These are phyloP conservation scores for Salix suchowensis DNA, from an alignment of 345 rosid species.

Conservation along the genomic window DNA sequence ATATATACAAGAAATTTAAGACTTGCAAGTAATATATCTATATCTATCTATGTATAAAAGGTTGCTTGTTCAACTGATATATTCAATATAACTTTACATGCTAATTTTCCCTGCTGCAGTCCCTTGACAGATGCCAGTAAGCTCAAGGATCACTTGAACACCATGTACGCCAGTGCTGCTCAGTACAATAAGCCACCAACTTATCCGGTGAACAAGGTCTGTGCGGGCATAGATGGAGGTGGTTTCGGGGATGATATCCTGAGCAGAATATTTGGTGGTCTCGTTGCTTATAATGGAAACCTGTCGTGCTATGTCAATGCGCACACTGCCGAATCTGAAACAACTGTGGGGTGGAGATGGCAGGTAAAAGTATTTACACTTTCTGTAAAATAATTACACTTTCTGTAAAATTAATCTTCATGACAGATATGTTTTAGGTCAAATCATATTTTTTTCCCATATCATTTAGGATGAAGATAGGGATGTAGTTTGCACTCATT, in stretches of 20 bases:
- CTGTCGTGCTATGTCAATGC: slow-evolving; percentile 19
- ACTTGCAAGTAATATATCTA: slow-evolving; percentile 46
- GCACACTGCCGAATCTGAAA: slow-evolving; percentile 5
- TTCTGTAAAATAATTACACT: no score
- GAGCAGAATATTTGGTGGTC: slow-evolving; percentile 28
- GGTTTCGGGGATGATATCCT: slow-evolving; percentile 4
- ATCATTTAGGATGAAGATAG: not conserved
- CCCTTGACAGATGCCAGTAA: slow-evolving; percentile 13
- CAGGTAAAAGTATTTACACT: slow-evolving; percentile 30
- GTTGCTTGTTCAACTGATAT: not conserved
- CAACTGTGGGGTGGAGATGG: slow-evolving; percentile 34
- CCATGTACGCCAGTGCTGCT: slow-evolving; percentile 25
- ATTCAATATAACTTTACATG: not conserved
- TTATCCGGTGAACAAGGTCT: slow-evolving; percentile 26
- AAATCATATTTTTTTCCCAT: no score
- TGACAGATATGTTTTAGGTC: no score
- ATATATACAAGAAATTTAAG: slow-evolving; percentile 36
- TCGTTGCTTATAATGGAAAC: slow-evolving; percentile 10
- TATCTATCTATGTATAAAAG: not conserved
- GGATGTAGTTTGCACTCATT: not conserved
- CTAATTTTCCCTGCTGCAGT: slow-evolving; percentile 12
- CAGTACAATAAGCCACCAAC: slow-evolving; percentile 39
- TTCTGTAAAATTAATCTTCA: no score
- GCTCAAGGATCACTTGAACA: slow-evolving; percentile 29
- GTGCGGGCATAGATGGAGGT: slow-evolving; percentile 31